These are phyloP conservation scores for Hypoxylon cercidicola DNA, from an alignment of 495 filamentous ascomycete genomes.

Conservation along the genomic window DNA sequence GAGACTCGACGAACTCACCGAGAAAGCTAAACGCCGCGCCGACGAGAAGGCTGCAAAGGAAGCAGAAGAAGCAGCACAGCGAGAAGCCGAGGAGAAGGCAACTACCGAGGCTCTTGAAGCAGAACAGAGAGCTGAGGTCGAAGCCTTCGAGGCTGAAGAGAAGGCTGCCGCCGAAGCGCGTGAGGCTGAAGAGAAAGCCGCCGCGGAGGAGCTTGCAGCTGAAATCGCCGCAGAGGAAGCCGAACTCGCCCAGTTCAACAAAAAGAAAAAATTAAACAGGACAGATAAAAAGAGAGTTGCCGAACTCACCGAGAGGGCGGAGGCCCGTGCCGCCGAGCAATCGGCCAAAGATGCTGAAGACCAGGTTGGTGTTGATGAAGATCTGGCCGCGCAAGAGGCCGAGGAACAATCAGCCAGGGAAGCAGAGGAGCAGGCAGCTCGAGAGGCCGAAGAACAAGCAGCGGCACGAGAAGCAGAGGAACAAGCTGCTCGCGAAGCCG, in stretches of 20 bases:
- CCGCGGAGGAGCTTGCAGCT: constrained; percentile 40
- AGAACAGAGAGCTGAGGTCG: constrained; percentile 28
- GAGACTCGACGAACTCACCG: constrained; percentile 50
- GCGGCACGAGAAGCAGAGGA: constrained; percentile 45
- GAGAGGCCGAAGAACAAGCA: constrained; percentile 8
- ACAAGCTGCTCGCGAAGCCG: constrained; percentile 26
- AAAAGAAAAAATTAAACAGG: constrained; percentile 46
- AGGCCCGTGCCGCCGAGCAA: constrained; percentile 43
- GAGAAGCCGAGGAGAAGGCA: constrained; percentile 38
- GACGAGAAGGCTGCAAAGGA: constrained; percentile 44
- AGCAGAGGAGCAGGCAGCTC: constrained; percentile 41
- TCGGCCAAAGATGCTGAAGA: constrained; percentile 46
- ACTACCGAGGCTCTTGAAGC: constrained; percentile 33
- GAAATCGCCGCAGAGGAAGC: constrained; percentile 43
- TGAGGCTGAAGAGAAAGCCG: constrained; percentile 35
- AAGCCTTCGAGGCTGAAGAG: constrained; percentile 33
- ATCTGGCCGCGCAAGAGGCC: constrained; percentile 7
- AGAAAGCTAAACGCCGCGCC: constrained; percentile 42
- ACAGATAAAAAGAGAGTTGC: constrained; percentile 51
- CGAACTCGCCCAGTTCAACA: constrained; percentile 33
- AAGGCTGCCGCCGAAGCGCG: constrained; percentile 21
- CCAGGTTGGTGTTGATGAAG: constrained; percentile 29
- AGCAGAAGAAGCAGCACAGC: constrained; percentile 37
- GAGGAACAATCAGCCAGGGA: constrained; percentile 43
- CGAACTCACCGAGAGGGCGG: constrained; percentile 50